Evolutionary conservation across 805 yeast species (phyloP).

Genomic region (Millerago galiae): DNA sequence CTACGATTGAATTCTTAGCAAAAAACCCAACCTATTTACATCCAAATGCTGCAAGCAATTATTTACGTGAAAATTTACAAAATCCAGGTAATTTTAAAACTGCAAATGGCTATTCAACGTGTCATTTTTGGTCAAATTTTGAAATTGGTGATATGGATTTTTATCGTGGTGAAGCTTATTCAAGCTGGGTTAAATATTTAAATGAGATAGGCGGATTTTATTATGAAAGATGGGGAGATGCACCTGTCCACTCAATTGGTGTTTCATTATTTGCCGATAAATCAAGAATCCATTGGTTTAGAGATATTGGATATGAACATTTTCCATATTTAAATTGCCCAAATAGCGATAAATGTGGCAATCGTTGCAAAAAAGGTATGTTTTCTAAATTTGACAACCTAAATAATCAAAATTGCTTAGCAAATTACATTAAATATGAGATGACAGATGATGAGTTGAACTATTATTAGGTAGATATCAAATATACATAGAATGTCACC

Average conservation of each 20-base stretch:
- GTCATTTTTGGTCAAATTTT: conserved; percentile 90
- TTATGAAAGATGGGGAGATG: conserved; percentile 93
- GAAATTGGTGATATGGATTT: conserved; percentile 85
- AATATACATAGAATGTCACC: conserved; percentile 6
- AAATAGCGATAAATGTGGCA: conserved; percentile 39
- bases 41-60: conserved; percentile 53
- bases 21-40: conserved; percentile 52
- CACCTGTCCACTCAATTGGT: conserved; percentile 81
- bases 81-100: conserved; percentile 39
- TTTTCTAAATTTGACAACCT: conserved; percentile 48
- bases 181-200: conserved; percentile 52
- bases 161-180: conserved; percentile 61
- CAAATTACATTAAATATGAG: conserved; percentile 55
- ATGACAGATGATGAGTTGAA: conserved; percentile 27
- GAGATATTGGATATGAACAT: conserved; percentile 76
- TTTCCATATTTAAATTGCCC: conserved; percentile 78
- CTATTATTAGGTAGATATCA: conserved; percentile 19
- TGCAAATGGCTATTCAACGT: conserved; percentile 46
- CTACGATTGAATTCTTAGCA: conserved; percentile 53
- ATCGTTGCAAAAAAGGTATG: conserved; percentile 45
- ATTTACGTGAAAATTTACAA: conserved; percentile 53
- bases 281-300: conserved; percentile 72
- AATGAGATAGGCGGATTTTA: conserved; percentile 76
- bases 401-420: conserved; percentile 67
- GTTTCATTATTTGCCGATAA: conserved; percentile 66